A percentile compares a stretch with the other conserved stretches of the same genome.
Conservation (phyloP, 352 stramenopile species). For the Phytophthora sp. region DNA sequence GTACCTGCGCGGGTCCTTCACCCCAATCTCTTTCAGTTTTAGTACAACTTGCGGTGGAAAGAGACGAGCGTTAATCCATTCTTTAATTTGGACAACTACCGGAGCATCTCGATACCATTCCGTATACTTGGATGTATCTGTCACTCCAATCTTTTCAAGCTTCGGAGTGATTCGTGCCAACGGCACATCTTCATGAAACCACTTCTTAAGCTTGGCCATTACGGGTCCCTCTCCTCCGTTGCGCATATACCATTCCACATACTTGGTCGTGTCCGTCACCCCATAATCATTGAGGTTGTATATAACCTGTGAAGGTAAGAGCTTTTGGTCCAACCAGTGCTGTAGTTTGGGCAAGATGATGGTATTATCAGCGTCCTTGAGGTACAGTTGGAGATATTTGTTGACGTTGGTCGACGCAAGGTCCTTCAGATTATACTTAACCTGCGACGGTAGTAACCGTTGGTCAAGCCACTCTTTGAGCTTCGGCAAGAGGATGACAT, state of each 20-base stretch:
- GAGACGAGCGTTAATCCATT: not conserved
- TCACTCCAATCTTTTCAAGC: conserved; percentile 6
- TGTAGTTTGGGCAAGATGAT: conserved; percentile 10
- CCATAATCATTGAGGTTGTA: conserved; percentile 18
- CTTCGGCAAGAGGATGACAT: conserved; percentile 15
- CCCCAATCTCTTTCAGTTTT: not conserved
- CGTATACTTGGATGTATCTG: not conserved
- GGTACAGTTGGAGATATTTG: conserved; percentile 12
- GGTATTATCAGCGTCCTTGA: conserved; percentile 14
- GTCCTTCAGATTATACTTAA: conserved; percentile 6
- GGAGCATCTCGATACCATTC: not conserved
- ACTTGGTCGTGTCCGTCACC: conserved; percentile 6
- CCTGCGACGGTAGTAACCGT: conserved; percentile 1
- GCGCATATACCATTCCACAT: conserved; percentile 13
- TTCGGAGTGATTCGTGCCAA: not conserved
- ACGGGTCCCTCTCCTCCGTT: conserved; percentile 7
- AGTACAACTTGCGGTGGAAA: not conserved
- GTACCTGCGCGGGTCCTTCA: not conserved
- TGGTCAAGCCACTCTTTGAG: conserved; percentile 9
- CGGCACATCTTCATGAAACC: conserved; percentile 2
- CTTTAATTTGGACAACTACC: not conserved
- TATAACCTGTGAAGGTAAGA: conserved; percentile 5
- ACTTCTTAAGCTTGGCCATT: conserved; percentile 1
- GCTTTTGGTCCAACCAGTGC: conserved; percentile 5
- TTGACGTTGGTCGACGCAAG: conserved; percentile 9